These are phyloP conservation scores for Rhodomyrtus psidioides DNA, from an alignment of 441 rosid species.

Conservation along the genomic window DNA sequence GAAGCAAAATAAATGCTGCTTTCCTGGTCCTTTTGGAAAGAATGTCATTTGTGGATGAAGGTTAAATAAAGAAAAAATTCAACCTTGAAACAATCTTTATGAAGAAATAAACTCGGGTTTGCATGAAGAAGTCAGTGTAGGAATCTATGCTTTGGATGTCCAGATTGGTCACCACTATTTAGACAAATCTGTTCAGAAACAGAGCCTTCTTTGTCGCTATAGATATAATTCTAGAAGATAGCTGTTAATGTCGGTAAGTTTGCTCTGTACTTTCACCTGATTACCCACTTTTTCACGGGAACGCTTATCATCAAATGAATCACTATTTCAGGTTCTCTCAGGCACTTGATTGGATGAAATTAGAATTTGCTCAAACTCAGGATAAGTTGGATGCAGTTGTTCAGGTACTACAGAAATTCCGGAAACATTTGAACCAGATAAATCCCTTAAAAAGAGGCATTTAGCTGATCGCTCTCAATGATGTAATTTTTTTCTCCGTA, in stretches of 20 bases:
- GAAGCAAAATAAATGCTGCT: background rate
- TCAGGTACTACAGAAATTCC: constrained; percentile 19
- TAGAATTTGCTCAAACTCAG: constrained; percentile 21
- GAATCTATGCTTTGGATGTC: background rate
- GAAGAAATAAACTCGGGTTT: background rate
- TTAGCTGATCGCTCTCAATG: background rate
- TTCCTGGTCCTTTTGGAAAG: background rate
- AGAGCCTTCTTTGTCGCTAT: background rate
- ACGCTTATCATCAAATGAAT: background rate
- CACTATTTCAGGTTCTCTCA: constrained; percentile 16
- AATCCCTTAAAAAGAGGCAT: background rate
- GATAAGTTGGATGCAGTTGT: constrained; percentile 25
- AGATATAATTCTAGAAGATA: background rate
- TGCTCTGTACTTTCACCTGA: background rate
- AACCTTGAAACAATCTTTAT: background rate
- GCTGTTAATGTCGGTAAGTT: background rate
- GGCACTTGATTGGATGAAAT: constrained; percentile 24
- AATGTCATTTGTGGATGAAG: background rate
- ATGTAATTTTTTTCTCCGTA: background rate
- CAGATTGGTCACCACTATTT: background rate
- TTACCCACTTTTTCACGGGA: background rate
- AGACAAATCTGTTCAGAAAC: background rate
- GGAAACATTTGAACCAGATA: background rate
- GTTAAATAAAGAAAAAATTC: background rate
- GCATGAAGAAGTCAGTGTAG: background rate